phyloP scores from a whole-genome alignment of 371 early-diverging fungal species.

The Rhizomucor miehei region DNA sequence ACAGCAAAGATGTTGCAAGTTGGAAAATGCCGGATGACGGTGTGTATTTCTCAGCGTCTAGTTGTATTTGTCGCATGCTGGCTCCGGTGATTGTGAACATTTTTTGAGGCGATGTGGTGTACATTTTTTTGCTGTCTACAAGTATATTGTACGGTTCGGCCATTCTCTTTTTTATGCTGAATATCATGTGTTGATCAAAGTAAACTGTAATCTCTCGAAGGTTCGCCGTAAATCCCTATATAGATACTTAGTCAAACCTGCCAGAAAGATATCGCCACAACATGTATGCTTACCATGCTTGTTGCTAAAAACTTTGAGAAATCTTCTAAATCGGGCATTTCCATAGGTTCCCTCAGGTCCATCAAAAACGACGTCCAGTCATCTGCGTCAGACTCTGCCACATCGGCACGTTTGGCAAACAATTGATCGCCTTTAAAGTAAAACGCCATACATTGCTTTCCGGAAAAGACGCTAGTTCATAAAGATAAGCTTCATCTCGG shows the following conservation, averaged over 20 bases:
- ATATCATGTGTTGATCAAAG: conserved; percentile 59
- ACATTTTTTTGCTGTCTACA: conserved; percentile 44
- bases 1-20: conserved; percentile 19
- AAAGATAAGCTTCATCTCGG: not conserved
- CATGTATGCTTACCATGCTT: conserved; percentile 54
- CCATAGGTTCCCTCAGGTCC: conserved; percentile 76
- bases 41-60: conserved; percentile 63
- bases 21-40: conserved; percentile 26
- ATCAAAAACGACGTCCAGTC: conserved; percentile 75
- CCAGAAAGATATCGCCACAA: no score
- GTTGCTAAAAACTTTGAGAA: conserved; percentile 83
- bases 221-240: conserved; percentile 74
- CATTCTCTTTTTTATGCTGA: conserved; percentile 63
- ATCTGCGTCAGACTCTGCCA: conserved; percentile 47
- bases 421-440: conserved; percentile 89
- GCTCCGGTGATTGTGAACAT: conserved; percentile 67
- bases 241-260: not conserved
- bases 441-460: conserved; percentile 83
- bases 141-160: conserved; percentile 62
- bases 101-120: conserved; percentile 61
- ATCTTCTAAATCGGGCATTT: conserved; percentile 65
- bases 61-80: conserved; percentile 63
- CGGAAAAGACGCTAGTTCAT: conserved; percentile 56
- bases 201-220: conserved; percentile 65
- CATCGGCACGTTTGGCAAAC: conserved; percentile 70